phyloP scores from a whole-genome alignment of 192 early-diverging fungal genomes.

The Paraglomus occultum region DNA sequence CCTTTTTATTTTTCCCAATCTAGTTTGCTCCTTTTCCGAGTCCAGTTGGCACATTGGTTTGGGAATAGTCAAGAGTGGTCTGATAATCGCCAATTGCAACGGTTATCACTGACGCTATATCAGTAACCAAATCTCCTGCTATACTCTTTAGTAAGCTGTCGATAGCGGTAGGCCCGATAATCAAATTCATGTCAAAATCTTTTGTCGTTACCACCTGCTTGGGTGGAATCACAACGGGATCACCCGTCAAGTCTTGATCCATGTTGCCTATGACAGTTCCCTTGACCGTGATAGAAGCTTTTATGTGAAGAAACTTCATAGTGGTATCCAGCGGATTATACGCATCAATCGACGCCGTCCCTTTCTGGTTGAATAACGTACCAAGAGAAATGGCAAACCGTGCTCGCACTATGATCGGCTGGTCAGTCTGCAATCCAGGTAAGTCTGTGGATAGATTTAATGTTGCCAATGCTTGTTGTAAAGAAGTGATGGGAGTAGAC shows the following conservation, averaged over 20 bases:
- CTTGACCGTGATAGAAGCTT: neutral
- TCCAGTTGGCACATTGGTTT: constrained; percentile 16
- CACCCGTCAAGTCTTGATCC: constrained; percentile 15
- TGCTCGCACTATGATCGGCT: constrained; percentile 32
- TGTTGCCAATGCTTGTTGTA: constrained; percentile 42
- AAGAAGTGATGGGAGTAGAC: constrained; percentile 43
- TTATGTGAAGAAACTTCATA: constrained; percentile 20
- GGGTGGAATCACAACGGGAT: neutral
- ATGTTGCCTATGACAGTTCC: constrained; percentile 4
- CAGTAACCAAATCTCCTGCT: constrained; percentile 8
- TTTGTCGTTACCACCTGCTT: neutral
- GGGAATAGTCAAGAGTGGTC: constrained; percentile 19
- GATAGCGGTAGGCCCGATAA: constrained; percentile 8
- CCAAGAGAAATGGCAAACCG: constrained; percentile 16
- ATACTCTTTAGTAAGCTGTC: constrained; percentile 9
- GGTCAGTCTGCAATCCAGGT: constrained; percentile 41
- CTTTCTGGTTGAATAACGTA: constrained; percentile 16
- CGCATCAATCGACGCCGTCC: constrained; percentile 21
- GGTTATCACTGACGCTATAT: constrained; percentile 1
- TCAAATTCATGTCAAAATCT: constrained; percentile 6
- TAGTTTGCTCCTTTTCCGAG: constrained; percentile 11
- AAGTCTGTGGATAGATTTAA: constrained; percentile 41
- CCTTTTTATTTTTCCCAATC: too few relatives aligned
- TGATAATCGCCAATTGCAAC: constrained; percentile 26
- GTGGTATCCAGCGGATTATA: constrained; percentile 27